These are phyloP conservation scores for Thelonectria blattea DNA, from an alignment of 2,329 filamentous ascomycete genomes.

Conservation along the genomic window DNA sequence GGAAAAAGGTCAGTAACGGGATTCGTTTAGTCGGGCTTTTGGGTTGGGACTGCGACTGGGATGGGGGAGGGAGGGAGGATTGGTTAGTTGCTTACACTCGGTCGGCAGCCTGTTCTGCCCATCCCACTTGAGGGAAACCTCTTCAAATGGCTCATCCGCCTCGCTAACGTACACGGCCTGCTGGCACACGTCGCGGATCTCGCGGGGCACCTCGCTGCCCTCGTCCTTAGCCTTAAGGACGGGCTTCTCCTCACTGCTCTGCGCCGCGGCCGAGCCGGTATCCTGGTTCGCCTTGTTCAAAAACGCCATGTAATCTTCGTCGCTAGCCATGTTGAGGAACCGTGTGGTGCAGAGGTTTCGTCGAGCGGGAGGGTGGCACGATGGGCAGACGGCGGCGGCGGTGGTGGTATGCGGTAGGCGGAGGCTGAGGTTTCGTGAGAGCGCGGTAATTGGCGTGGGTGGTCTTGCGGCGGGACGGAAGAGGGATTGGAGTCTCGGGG, in stretches of 20 bases:
- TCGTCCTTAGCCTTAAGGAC: constrained; percentile 60
- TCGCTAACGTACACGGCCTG: constrained; percentile 77
- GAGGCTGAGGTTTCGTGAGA: not conserved
- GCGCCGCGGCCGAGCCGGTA: constrained; percentile 47
- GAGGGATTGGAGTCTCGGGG: constrained; percentile 11
- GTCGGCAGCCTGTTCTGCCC: constrained; percentile 60
- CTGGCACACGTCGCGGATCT: constrained; percentile 56
- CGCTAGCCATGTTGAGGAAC: constrained; percentile 66
- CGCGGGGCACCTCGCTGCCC: constrained; percentile 64
- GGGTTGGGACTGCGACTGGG: no score
- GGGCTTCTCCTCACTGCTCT: constrained; percentile 27
- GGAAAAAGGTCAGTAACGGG: no score
- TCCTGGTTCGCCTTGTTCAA: constrained; percentile 86
- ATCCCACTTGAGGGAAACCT: constrained; percentile 70
- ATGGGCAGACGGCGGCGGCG: not conserved
- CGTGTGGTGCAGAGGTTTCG: constrained; percentile 28
- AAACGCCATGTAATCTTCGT: constrained; percentile 85
- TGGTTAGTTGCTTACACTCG: constrained; percentile 56
- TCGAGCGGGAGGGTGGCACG: constrained; percentile 18
- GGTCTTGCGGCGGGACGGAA: constrained; percentile 3
- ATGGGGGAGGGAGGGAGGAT: not conserved
- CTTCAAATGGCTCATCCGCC: constrained; percentile 84
- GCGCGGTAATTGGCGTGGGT: not conserved
- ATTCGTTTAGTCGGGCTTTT: no score
- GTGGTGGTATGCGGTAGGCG: not conserved